Percentiles rank a stretch among this genome's conserved stretches.
These are phyloP conservation scores for Passiflora organensis DNA, from an alignment of 345 rosid species.

Conservation along the genomic window DNA sequence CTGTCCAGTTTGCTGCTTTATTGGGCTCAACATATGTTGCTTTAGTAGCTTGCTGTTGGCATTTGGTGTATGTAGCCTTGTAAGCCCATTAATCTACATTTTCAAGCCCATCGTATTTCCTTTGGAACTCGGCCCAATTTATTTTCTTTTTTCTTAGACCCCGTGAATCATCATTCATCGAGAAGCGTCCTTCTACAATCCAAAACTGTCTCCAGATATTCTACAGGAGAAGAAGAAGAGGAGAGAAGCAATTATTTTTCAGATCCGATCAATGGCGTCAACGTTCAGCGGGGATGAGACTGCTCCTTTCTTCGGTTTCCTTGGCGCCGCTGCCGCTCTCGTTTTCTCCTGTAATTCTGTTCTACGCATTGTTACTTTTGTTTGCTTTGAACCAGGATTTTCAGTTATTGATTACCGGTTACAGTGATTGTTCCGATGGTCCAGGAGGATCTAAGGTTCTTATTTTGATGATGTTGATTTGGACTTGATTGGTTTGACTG, in stretches of 20 bases:
- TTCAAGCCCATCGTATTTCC: too few species aligned
- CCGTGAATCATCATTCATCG: neutral
- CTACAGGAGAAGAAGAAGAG: neutral
- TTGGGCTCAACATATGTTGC: too few species aligned
- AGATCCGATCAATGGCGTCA: constrained; percentile 6
- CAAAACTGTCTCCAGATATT: neutral
- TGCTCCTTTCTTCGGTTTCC: constrained; percentile 32
- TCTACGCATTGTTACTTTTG: neutral
- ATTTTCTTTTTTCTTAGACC: too few species aligned
- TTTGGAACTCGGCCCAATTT: too few species aligned
- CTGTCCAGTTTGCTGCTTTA: too few species aligned
- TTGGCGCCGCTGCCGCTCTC: too few species aligned
- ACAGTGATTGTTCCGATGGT: too few species aligned
- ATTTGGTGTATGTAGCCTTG: too few species aligned
- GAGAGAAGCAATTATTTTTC: neutral
- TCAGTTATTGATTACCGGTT: too few species aligned
- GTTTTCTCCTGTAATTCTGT: constrained; percentile 23
- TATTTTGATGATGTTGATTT: neutral
- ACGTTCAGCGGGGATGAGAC: constrained; percentile 31
- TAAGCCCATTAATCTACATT: too few species aligned
- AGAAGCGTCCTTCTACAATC: neutral
- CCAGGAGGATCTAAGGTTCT: neutral
- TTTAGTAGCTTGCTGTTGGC: too few species aligned
- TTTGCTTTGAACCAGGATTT: neutral
- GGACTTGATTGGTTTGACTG: constrained; percentile 18